A percentile compares a stretch with the other conserved stretches of the same genome.
phyloP scores from a whole-genome alignment of 108 stramenopile species.

The Cyclostephanos invisitatus region DNA sequence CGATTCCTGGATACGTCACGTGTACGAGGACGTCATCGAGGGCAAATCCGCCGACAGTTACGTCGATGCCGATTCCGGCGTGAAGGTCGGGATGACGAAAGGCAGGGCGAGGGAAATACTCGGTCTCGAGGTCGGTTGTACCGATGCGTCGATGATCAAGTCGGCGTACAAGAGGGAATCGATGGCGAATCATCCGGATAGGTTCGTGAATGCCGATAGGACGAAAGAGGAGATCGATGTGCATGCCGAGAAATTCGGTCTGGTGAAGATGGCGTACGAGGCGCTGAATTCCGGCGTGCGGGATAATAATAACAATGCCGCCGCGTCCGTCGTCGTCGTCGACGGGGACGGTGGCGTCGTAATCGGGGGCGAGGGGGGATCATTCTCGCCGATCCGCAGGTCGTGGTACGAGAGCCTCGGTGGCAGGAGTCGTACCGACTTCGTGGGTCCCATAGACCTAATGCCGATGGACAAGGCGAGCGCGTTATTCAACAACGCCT shows the following conservation, averaged over 20 bases:
- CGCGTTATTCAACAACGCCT: slow-evolving; percentile 49
- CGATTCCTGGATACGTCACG: slow-evolving; percentile 68
- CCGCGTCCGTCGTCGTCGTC: neutral
- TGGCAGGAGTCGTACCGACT: slow-evolving; percentile 68
- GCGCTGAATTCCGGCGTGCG: slow-evolving; percentile 60
- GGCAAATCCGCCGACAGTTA: slow-evolving; percentile 45
- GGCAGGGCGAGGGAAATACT: slow-evolving; percentile 61
- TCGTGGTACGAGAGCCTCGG: slow-evolving; percentile 88
- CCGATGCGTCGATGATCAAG: slow-evolving; percentile 57
- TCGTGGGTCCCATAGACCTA: slow-evolving; percentile 61
- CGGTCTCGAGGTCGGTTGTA: slow-evolving; percentile 49
- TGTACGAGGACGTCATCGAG: slow-evolving; percentile 75
- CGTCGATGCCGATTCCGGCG: slow-evolving; percentile 10
- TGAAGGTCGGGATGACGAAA: slow-evolving; percentile 57
- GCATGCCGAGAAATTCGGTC: slow-evolving; percentile 49
- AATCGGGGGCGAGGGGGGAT: neutral
- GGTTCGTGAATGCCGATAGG: slow-evolving; percentile 49
- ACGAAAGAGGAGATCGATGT: slow-evolving; percentile 54
- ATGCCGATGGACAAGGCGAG: slow-evolving; percentile 58
- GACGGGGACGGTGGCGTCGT: neutral
- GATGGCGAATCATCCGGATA: slow-evolving; percentile 75
- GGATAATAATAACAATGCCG: neutral
- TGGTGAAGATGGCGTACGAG: slow-evolving; percentile 75
- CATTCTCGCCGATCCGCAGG: neutral
- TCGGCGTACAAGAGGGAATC: slow-evolving; percentile 65